Evolutionary conservation across 345 rosid genomes (phyloP).

Genomic region (Bruguiera gymnorhiza): DNA sequence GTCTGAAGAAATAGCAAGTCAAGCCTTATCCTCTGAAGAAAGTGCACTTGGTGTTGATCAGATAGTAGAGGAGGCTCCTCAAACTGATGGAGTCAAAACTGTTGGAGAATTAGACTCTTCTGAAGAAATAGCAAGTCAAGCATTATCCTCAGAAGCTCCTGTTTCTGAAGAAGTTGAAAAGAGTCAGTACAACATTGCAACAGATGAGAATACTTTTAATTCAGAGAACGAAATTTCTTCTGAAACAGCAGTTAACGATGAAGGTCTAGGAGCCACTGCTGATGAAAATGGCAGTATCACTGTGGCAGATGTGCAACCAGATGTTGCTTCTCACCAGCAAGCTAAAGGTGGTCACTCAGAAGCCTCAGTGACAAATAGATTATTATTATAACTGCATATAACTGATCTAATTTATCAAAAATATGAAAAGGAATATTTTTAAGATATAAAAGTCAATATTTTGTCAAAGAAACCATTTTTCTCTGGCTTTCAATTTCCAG

Average conservation of each 20-base stretch:
- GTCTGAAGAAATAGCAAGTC: conserved; percentile 38
- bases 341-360: conserved; percentile 19
- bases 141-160: conserved; percentile 38
- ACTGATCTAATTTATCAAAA: neutral
- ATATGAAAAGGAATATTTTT: neutral
- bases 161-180: conserved; percentile 28
- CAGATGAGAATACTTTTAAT: conserved; percentile 30
- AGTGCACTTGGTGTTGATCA: conserved; percentile 23
- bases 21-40: conserved; percentile 34
- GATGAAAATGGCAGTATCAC: conserved; percentile 40
- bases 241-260: conserved; percentile 34
- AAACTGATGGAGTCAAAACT: conserved; percentile 23
- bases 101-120: conserved; percentile 26
- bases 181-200: conserved; percentile 27
- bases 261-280: conserved; percentile 28
- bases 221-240: conserved; percentile 29
- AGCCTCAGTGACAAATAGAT: neutral
- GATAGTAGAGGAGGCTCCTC: conserved; percentile 24
- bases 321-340: conserved; percentile 30
- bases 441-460: neutral
- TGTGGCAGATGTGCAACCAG: conserved; percentile 33
- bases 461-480: neutral
- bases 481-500: neutral
- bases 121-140: conserved; percentile 38
- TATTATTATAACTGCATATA: no score